A percentile compares a stretch with the other conserved stretches of the same genome.
These are phyloP conservation scores for Kwoniella sp. DNA, from an alignment of 768 basidiomycete genomes.

Conservation along the genomic window DNA sequence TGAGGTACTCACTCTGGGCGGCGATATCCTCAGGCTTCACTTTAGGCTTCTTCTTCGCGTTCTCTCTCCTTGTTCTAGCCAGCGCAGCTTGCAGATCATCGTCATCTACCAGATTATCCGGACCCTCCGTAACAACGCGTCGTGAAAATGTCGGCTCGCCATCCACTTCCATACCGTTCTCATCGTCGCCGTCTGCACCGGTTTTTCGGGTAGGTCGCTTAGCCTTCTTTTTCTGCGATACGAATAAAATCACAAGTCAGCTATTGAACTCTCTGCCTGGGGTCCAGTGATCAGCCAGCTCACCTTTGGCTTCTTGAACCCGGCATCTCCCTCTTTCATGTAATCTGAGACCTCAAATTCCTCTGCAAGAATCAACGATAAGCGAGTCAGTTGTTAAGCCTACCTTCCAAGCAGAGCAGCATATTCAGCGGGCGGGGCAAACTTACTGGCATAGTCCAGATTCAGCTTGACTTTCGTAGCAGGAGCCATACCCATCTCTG, in stretches of 20 bases:
- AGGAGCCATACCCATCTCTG: slow-evolving; percentile 70
- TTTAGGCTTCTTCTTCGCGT: slow-evolving; percentile 74
- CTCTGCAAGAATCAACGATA: slow-evolving; percentile 60
- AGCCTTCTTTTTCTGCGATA: slow-evolving; percentile 75
- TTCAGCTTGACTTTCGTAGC: slow-evolving; percentile 62
- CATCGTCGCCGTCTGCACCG: slow-evolving; percentile 62
- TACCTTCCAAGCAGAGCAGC: background rate
- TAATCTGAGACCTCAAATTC: slow-evolving; percentile 86
- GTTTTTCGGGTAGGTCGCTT: slow-evolving; percentile 74
- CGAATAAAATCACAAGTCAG: slow-evolving; percentile 4
- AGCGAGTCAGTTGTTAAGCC: background rate
- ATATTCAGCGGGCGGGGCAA: background rate
- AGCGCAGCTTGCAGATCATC: slow-evolving; percentile 95
- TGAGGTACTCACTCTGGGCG: slow-evolving; percentile 62
- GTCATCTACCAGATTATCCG: slow-evolving; percentile 93
- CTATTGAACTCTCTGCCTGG: background rate
- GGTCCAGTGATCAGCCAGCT: slow-evolving; percentile 17
- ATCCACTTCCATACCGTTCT: slow-evolving; percentile 76
- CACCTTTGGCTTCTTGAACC: slow-evolving; percentile 94
- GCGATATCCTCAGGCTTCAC: slow-evolving; percentile 80
- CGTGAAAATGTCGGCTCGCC: slow-evolving; percentile 63
- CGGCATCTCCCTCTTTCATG: slow-evolving; percentile 82
- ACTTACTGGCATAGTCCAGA: slow-evolving; percentile 86
- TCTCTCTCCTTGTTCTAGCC: slow-evolving; percentile 79
- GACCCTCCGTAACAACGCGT: slow-evolving; percentile 70